These are phyloP conservation scores for Aureoboletus auriporus DNA, from an alignment of 768 basidiomycete species.

Conservation along the genomic window DNA sequence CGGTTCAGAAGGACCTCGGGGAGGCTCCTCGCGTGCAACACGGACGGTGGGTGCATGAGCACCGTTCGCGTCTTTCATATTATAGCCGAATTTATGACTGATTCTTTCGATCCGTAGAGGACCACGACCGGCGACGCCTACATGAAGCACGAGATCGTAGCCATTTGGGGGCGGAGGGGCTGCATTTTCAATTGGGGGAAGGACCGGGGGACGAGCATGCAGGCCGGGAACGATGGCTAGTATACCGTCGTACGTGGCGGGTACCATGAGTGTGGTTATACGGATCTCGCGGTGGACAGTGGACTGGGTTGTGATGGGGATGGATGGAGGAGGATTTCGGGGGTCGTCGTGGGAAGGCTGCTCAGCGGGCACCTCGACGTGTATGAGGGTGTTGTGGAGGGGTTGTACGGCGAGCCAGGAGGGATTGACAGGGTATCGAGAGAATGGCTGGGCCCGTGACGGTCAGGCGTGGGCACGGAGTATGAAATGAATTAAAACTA, in stretches of 20 bases:
- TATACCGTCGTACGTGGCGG: constrained; percentile 56
- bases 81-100: constrained; percentile 66
- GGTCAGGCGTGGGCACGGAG: constrained; percentile 15
- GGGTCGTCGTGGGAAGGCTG: constrained; percentile 17
- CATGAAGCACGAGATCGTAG: constrained; percentile 69
- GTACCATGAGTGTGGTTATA: constrained; percentile 55
- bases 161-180: constrained; percentile 41
- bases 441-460: constrained; percentile 45
- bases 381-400: constrained; percentile 53
- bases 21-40: constrained; percentile 23
- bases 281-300: constrained; percentile 42
- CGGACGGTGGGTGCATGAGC: constrained; percentile 47
- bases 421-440: constrained; percentile 55
- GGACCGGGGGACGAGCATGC: constrained; percentile 54
- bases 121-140: constrained; percentile 65
- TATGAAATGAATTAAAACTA: constrained; percentile 21
- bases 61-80: constrained; percentile 61
- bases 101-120: constrained; percentile 58
- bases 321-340: not conserved
- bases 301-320: constrained; percentile 4
- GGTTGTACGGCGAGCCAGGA: constrained; percentile 69
- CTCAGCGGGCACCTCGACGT: constrained; percentile 33
- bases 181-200: constrained; percentile 38
- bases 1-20: constrained; percentile 16
- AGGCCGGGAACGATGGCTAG: constrained; percentile 52